Evolutionary conservation across 1,284 basidiomycete species (phyloP).

Genomic region (Athelia psychrophila): DNA sequence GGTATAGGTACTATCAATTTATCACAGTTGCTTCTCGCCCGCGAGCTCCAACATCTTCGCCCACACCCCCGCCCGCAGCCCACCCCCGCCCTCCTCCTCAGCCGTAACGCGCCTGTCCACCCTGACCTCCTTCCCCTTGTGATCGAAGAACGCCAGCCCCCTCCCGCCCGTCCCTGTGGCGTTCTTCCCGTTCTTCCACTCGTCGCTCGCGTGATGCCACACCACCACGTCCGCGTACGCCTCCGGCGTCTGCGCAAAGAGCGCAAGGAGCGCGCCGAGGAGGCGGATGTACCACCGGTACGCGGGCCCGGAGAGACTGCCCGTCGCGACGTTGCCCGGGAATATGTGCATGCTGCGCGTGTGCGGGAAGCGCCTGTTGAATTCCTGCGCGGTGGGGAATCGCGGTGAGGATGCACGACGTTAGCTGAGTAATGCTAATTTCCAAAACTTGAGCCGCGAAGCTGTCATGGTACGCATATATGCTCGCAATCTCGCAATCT

Average conservation of each 20-base stretch:
- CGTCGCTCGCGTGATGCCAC: background rate
- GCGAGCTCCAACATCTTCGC: too few species aligned
- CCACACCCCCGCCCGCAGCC: too few species aligned
- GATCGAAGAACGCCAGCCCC: too few species aligned
- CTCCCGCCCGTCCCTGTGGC: too few species aligned
- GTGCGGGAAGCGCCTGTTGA: background rate
- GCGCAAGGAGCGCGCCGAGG: background rate
- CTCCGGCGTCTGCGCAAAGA: background rate
- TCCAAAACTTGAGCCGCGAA: too few species aligned
- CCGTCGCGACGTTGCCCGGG: background rate
- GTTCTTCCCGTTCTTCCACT: background rate
- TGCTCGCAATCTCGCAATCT: too few species aligned
- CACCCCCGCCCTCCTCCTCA: background rate
- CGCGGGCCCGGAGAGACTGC: background rate
- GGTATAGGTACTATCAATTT: too few species aligned
- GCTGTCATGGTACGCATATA: too few species aligned
- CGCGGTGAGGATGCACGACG: too few species aligned
- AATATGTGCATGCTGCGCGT: background rate
- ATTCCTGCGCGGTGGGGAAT: background rate
- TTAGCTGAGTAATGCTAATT: too few species aligned
- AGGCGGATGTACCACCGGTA: background rate
- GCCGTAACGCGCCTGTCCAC: background rate
- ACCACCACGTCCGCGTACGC: background rate
- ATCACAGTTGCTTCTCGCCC: too few species aligned
- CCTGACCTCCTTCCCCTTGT: too few species aligned